Evolutionary conservation across 495 filamentous ascomycete genomes (phyloP), one percentile per base, ranked within the genome.

Genomic region (Aspergillus sclerotioniger): DNA sequence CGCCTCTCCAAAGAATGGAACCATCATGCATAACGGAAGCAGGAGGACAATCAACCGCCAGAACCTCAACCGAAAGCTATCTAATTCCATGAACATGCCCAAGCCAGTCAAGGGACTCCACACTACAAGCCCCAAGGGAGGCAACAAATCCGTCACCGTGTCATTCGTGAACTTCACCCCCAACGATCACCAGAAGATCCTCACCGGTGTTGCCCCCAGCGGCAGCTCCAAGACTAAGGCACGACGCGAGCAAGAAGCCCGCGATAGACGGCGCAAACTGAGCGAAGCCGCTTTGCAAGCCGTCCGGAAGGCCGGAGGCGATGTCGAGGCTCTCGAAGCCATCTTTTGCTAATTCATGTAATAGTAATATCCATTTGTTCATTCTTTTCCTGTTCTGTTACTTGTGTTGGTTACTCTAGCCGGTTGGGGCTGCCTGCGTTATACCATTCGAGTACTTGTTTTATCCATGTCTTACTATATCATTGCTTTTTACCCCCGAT

Each of bases 141-240:
- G 64, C 51, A 67, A 66, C 46, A 76, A 73, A 48, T 66, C 75
- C 21, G 75, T 76, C 28, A 74, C 68, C 9, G 83, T 88, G 41
- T 86, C 84, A 1, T 98, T 98, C 65, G 90, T 96, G 54, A 98
- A 98, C 70, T 96, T 87, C 73, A 96, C 92, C n/a, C 84, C 91
- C 0, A 67, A 79, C 13, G 95, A 98, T 70, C 87, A 84, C 68
- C 76, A 80, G 35, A 85, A 86, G 67, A 90, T 98, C 19, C 81
- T 98, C 67, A 90, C 84, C 15, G 93, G 93, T 6, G 94, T 98
- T 9, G 94, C 94, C 51, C 94, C 94, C 13, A 89, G 85, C 51
- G 94, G 94, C 35, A 90, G 85, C 62, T 89, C 84, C 51, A 97
- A 98, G 80, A 98, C 94, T 28, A 97, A 96, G 67, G 91, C 91